Percentiles rank a stretch among this genome's conserved stretches.
Evolutionary conservation across 2,329 filamentous ascomycete species (phyloP).

Genomic region (Aspergillus novofumigatus): DNA sequence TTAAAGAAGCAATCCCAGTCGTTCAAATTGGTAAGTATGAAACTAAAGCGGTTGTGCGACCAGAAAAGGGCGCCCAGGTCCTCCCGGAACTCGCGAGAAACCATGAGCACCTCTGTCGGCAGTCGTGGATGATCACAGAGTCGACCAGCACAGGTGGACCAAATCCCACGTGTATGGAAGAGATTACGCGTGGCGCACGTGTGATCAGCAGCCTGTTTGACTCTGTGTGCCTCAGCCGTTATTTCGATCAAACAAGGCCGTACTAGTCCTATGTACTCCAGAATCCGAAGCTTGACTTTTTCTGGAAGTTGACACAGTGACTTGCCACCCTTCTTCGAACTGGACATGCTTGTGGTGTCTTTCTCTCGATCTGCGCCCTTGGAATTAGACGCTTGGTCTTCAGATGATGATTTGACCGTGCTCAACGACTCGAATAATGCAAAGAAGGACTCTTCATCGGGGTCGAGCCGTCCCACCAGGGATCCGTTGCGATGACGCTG

Average conservation of each 20-base stretch:
- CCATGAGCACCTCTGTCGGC: conserved; percentile 13
- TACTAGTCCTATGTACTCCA: conserved; percentile 18
- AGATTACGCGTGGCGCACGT: conserved; percentile 1
- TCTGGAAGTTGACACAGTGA: conserved; percentile 20
- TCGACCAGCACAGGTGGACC: conserved; percentile 4
- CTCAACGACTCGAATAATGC: neutral
- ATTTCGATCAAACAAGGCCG: conserved; percentile 19
- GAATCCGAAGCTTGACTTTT: conserved; percentile 15
- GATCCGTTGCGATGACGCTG: neutral
- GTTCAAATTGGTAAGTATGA: conserved; percentile 7
- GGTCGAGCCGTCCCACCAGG: neutral
- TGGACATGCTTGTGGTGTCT: neutral
- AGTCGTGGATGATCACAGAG: conserved; percentile 17
- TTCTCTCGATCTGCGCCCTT: neutral
- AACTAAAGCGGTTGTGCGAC: conserved; percentile 13
- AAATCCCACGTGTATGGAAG: conserved; percentile 3
- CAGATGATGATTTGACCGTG: neutral
- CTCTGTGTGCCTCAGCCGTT: conserved; percentile 6
- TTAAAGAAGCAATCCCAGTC: conserved; percentile 13
- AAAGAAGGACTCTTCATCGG: conserved; percentile 1
- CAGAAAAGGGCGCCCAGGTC: conserved; percentile 16
- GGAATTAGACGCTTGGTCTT: neutral
- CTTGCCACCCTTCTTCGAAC: neutral
- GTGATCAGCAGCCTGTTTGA: neutral
- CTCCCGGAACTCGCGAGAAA: conserved; percentile 12